Conservation (phyloP, 805 yeast species). For the Peterozyma xylosa region DNA sequence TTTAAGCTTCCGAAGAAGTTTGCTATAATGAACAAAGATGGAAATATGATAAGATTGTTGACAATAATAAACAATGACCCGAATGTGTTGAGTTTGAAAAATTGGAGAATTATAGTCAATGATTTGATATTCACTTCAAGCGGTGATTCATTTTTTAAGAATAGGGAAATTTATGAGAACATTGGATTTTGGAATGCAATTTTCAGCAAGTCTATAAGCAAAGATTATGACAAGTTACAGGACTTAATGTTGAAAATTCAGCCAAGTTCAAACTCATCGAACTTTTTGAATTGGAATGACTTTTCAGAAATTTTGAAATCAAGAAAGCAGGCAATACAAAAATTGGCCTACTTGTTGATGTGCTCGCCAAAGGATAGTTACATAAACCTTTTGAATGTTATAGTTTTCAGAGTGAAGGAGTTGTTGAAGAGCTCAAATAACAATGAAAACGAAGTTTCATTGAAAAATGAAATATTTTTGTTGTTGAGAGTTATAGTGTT, state of each 20-base stretch:
- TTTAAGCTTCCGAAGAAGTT: neutral
- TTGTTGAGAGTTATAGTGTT: constrained; percentile 61
- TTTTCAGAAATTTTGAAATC: constrained; percentile 42
- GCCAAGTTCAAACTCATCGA: constrained; percentile 45
- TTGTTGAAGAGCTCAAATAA: constrained; percentile 26
- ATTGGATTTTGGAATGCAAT: constrained; percentile 42
- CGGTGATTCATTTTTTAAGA: constrained; percentile 1
- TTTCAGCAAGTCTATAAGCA: constrained; percentile 54
- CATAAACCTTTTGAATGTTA: constrained; percentile 35
- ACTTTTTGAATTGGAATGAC: constrained; percentile 69
- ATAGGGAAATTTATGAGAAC: neutral
- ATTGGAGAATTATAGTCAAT: constrained; percentile 56
- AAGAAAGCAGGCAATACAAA: constrained; percentile 45
- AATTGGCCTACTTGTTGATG: constrained; percentile 58
- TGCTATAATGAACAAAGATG: neutral
- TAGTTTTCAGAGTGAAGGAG: constrained; percentile 41
- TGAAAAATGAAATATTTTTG: constrained; percentile 39
- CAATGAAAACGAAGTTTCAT: constrained; percentile 21
- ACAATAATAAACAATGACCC: neutral
- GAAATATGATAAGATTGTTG: neutral
- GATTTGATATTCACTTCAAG: constrained; percentile 43
- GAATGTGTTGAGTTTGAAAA: constrained; percentile 25
- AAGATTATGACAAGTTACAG: constrained; percentile 50
- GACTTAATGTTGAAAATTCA: constrained; percentile 44
- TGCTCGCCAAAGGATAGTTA: constrained; percentile 55